These are phyloP conservation scores for Persicaria maculosa DNA, from an alignment of 148 eudicot species.

Conservation along the genomic window DNA sequence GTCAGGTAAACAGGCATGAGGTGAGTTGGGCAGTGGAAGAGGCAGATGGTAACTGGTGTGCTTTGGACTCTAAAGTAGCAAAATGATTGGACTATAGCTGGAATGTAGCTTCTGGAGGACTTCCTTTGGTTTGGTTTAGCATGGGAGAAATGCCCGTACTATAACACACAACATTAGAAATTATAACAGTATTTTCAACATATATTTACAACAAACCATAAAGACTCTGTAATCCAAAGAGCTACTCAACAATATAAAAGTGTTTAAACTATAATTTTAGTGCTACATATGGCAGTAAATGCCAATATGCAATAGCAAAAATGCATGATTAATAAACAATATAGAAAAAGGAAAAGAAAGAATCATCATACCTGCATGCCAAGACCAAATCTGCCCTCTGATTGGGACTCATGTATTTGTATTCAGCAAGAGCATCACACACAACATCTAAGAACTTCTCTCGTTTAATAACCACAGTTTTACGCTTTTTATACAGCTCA, in stretches of 20 bases:
- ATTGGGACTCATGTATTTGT: slow-evolving; percentile 82
- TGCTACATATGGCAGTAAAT: neutral
- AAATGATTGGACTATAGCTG: neutral
- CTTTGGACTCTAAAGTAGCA: neutral
- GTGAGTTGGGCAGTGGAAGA: neutral
- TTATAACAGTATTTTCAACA: neutral
- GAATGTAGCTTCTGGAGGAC: neutral
- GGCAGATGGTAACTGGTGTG: neutral
- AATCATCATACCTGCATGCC: slow-evolving; percentile 77
- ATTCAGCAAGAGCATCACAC: slow-evolving; percentile 79
- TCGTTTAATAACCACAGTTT: slow-evolving; percentile 67
- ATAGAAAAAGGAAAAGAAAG: neutral
- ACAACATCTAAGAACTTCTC: slow-evolving; percentile 68
- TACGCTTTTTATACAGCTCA: slow-evolving; percentile 77
- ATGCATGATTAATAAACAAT: neutral
- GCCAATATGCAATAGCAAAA: neutral
- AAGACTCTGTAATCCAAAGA: neutral
- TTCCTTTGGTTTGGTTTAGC: neutral
- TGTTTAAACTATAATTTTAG: neutral
- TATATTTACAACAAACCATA: neutral
- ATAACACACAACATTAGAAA: neutral
- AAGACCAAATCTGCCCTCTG: slow-evolving; percentile 87
- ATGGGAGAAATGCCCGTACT: neutral
- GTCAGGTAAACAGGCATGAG: neutral
- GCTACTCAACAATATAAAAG: neutral